Evolutionary conservation across 495 filamentous ascomycete genomes (phyloP).

Genomic region (Penicillium angulare): DNA sequence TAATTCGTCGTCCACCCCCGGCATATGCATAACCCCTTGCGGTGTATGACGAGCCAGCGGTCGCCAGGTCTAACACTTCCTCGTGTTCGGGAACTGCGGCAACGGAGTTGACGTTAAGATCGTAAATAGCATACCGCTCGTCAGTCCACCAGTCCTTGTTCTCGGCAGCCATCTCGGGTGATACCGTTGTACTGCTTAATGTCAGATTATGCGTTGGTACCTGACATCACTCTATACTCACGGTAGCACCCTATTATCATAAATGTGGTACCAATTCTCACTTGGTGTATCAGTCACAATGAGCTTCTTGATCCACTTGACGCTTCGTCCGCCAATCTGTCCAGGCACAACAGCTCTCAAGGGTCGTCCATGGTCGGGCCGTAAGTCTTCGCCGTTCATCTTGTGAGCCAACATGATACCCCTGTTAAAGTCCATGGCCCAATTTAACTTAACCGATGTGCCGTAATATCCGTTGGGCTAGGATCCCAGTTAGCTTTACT

Average conservation of each 20-base stretch:
- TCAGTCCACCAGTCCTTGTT: slow-evolving; percentile 83
- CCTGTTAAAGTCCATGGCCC: slow-evolving; percentile 80
- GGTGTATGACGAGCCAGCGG: slow-evolving; percentile 54
- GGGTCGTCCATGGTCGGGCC: slow-evolving; percentile 87
- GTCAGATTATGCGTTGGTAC: slow-evolving; percentile 6
- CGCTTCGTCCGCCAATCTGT: slow-evolving; percentile 90
- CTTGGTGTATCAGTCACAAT: slow-evolving; percentile 77
- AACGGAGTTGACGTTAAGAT: slow-evolving; percentile 85
- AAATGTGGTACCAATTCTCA: slow-evolving; percentile 96
- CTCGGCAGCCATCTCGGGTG: slow-evolving; percentile 74
- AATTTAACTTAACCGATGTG: slow-evolving; percentile 84
- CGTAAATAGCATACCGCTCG: slow-evolving; percentile 93
- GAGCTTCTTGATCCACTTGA: slow-evolving; percentile 91
- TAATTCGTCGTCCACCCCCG: slow-evolving; percentile 83
- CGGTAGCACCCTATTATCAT: slow-evolving; percentile 90
- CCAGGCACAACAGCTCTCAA: slow-evolving; percentile 84
- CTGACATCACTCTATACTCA: slow-evolving; percentile 16
- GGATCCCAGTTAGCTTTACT: slow-evolving; percentile 1
- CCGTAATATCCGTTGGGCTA: slow-evolving; percentile 89
- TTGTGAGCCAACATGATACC: slow-evolving; percentile 89
- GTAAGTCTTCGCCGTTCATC: slow-evolving; percentile 87
- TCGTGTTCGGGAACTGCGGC: slow-evolving; percentile 80
- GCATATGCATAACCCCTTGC: slow-evolving; percentile 85
- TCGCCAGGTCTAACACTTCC: slow-evolving; percentile 59
- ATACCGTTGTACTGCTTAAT: slow-evolving; percentile 64